A percentile compares a stretch with the other conserved stretches of the same genome.
These are phyloP conservation scores for Acanthamoeba castellanii DNA, from an alignment of 208 protist genomes.

Conservation along the genomic window DNA sequence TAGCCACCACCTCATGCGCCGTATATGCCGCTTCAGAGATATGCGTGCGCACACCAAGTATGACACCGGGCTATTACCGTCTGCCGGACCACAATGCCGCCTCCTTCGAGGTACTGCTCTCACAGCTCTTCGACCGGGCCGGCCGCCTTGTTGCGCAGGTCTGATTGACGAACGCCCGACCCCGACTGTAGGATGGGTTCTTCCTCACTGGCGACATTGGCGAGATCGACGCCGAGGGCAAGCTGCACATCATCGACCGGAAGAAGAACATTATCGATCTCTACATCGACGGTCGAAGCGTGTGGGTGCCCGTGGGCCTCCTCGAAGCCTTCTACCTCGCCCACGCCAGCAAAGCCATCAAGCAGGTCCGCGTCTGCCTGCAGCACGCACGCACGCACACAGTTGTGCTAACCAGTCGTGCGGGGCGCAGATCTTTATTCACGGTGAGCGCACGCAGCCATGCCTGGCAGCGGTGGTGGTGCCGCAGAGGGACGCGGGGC, in stretches of 20 bases:
- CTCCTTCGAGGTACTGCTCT: conserved; percentile 6
- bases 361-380: not conserved
- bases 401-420: too few species aligned
- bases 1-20: too few species aligned
- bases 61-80: conserved; percentile 74
- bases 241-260: conserved; percentile 76
- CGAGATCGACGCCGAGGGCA: not conserved
- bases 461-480: conserved; percentile 9
- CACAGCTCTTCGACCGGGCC: too few species aligned
- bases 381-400: too few species aligned
- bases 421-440: not conserved
- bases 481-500: not conserved
- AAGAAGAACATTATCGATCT: conserved; percentile 79
- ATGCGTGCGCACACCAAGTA: not conserved
- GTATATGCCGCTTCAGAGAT: conserved; percentile 8
- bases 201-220: conserved; percentile 76
- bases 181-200: not conserved
- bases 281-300: conserved; percentile 37
- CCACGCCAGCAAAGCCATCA: not conserved
- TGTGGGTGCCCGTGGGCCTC: conserved; percentile 1
- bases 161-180: not conserved
- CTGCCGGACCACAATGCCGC: conserved; percentile 55
- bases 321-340: conserved; percentile 21
- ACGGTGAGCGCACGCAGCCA: conserved; percentile 14
- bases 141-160: not conserved